Conservation (phyloP, 2,329 filamentous ascomycete species). For the Reticulascus tulasneorum region DNA sequence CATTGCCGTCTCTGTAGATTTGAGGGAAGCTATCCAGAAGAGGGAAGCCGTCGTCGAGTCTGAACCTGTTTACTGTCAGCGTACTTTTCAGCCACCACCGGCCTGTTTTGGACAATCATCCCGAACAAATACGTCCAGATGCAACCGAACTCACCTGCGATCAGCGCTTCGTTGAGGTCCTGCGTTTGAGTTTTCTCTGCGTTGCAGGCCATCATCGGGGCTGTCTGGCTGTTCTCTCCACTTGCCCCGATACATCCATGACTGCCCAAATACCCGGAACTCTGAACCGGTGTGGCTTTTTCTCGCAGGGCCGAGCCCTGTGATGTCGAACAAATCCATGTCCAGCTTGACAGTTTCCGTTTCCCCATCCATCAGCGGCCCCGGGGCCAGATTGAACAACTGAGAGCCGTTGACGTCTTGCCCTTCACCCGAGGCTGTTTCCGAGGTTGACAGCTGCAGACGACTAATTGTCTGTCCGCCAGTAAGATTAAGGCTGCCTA, state of each 20-base stretch:
- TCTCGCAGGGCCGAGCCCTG: no score
- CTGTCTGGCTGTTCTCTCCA: no score
- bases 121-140: no score
- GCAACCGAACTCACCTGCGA: no score
- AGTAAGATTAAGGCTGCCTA: slow-evolving; percentile 65
- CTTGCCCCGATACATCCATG: slow-evolving; percentile 27
- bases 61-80: slow-evolving; percentile 35
- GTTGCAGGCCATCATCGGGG: no score
- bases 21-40: slow-evolving; percentile 78
- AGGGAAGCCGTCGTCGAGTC: slow-evolving; percentile 62
- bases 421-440: slow-evolving; percentile 15
- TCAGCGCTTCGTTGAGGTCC: no score
- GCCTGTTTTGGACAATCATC: no score
- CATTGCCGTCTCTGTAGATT: slow-evolving; percentile 55
- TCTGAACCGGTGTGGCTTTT: no score
- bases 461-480: slow-evolving; percentile 78
- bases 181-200: no score
- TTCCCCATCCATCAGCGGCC: slow-evolving; percentile 22
- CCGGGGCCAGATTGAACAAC: no score
- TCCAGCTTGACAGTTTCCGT: slow-evolving; percentile 24
- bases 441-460: slow-evolving; percentile 61
- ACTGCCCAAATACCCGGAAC: slow-evolving; percentile 39
- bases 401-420: slow-evolving; percentile 4
- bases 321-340: slow-evolving; percentile 24
- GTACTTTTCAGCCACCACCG: no score